Base-by-base conservation (phyloP, 1,139 yeast genomes). In the Lodderomyces jiufengensis region DNA sequence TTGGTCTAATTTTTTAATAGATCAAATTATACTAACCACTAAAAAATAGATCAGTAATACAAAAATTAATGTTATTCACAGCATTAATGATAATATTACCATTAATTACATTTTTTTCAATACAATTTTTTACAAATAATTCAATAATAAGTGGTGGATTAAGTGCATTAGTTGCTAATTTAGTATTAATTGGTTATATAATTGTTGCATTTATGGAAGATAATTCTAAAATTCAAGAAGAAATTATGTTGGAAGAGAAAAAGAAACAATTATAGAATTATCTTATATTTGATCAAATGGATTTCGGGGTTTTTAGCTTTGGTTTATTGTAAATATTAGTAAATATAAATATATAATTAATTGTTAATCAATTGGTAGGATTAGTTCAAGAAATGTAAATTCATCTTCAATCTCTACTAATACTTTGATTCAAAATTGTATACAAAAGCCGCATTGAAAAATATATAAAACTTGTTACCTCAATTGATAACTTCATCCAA, bases 61-160 rank as follows among this genome's bases (percentile, higher is more conserved):
- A 71, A 47, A 90, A 90, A 60, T 77, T 92, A 47, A 74, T 86
- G 59, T 73, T 85, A 51, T 90, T 87, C 73, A 87, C 97, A 9
- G 86, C 74, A 3, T 87, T 95, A 35, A 90, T 92, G 97, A 79
- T 92, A 39, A 59, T 79, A 22, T 73, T 82, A 33, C 98, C 98
- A 8, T 54, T 92, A 47, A 42, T 73, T 32, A 66, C 87, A 2
- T 92, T 92, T 61, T 92, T 90, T 59, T 45, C 70, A 7, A 61
- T 76, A 24, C 87, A 83, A 51, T 69, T 66, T 48, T 47, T 73
- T 21, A 72, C 68, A 45, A 74, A 60, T 32, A 84, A 78, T 50
- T 76, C 95, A 4, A 63, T 88, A 11, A 64, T 82, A 32, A 84
- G 95, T 37, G 98, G 98, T 24, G 96, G 96, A 4, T 55, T 81